Percentiles rank a stretch among this genome's conserved stretches.
Evolutionary conservation across 2,329 filamentous ascomycete genomes (phyloP).

Genomic region (Thermoascus crustaceus): DNA sequence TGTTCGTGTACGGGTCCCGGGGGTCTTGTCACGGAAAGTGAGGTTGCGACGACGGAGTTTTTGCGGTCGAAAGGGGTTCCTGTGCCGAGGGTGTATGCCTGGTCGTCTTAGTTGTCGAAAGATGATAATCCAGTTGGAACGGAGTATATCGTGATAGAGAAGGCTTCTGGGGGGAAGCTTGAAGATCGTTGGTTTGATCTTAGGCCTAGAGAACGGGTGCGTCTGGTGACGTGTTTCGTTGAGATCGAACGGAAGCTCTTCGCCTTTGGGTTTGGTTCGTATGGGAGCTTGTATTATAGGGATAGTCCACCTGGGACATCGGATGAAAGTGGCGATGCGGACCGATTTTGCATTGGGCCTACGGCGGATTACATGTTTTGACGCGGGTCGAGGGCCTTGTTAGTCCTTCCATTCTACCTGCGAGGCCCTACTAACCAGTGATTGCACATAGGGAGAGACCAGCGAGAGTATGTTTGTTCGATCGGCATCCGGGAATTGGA

Average conservation of each 20-base stretch:
- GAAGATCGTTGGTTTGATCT: slow-evolving; percentile 15
- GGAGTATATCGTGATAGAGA: slow-evolving; percentile 20
- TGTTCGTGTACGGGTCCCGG: slow-evolving; percentile 24
- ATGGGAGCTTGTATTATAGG: slow-evolving; percentile 16
- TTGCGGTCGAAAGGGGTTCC: slow-evolving; percentile 15
- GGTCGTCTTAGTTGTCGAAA: slow-evolving; percentile 15
- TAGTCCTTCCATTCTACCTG: slow-evolving; percentile 1
- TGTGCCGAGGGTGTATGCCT: slow-evolving; percentile 15
- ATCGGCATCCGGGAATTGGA: slow-evolving; percentile 7
- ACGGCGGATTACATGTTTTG: slow-evolving; percentile 11
- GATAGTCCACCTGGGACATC: slow-evolving; percentile 6
- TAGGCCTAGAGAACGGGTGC: slow-evolving; percentile 11
- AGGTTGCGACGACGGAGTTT: slow-evolving; percentile 29
- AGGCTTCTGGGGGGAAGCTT: slow-evolving; percentile 12
- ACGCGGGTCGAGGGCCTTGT: slow-evolving; percentile 11
- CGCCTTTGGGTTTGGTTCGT: slow-evolving; percentile 10
- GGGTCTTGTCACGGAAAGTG: slow-evolving; percentile 26
- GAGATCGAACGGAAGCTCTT: slow-evolving; percentile 15
- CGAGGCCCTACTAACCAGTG: not conserved
- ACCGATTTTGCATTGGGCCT: slow-evolving; percentile 15
- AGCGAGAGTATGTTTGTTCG: slow-evolving; percentile 4
- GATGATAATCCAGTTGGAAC: slow-evolving; percentile 16
- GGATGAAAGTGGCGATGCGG: slow-evolving; percentile 9
- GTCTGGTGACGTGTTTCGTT: slow-evolving; percentile 12
- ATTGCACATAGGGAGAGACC: slow-evolving; percentile 6